These are phyloP conservation scores for Aspergillus puulaauensis DNA, from an alignment of 2,329 filamentous ascomycete genomes.

Conservation along the genomic window DNA sequence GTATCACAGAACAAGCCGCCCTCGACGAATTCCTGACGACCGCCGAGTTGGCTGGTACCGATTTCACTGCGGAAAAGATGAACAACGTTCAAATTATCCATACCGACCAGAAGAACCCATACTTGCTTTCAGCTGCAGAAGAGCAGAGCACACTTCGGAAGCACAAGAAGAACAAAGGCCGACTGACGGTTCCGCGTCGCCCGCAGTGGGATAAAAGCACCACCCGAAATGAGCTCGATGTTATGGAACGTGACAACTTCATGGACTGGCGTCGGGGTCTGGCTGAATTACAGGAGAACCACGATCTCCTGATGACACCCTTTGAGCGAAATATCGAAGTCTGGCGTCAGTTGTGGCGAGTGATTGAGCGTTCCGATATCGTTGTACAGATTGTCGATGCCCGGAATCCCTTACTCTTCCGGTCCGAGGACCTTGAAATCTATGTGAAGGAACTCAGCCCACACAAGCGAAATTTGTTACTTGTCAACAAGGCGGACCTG, in stretches of 20 bases:
- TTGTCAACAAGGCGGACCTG: conserved; percentile 99
- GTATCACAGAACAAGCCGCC: conserved; percentile 93
- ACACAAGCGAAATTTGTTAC: conserved; percentile 82
- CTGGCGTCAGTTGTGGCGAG: conserved; percentile 96
- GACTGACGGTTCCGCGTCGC: conserved; percentile 84
- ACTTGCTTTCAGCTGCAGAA: conserved; percentile 79
- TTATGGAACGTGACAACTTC: conserved; percentile 74
- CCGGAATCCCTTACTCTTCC: conserved; percentile 87
- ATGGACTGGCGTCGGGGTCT: conserved; percentile 86
- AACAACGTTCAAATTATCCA: conserved; percentile 99
- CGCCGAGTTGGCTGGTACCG: conserved; percentile 93
- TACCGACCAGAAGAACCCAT: conserved; percentile 92
- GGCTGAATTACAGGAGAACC: conserved; percentile 88
- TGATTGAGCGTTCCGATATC: conserved; percentile 93
- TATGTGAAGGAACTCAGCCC: conserved; percentile 93
- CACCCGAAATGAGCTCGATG: conserved; percentile 78
- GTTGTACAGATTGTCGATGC: conserved; percentile 99
- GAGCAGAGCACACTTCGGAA: conserved; percentile 76
- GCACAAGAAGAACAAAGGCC: conserved; percentile 74
- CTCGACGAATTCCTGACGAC: conserved; percentile 96
- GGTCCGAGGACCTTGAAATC: conserved; percentile 86
- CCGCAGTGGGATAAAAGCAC: conserved; percentile 86
- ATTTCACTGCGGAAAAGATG: conserved; percentile 98
- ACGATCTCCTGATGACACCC: conserved; percentile 94
- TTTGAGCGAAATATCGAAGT: conserved; percentile 98